A percentile compares a stretch with the other conserved stretches of the same genome.
Evolutionary conservation across 2,329 filamentous ascomycete species (phyloP).

Genomic region (Ceratocystis eucalypticola): DNA sequence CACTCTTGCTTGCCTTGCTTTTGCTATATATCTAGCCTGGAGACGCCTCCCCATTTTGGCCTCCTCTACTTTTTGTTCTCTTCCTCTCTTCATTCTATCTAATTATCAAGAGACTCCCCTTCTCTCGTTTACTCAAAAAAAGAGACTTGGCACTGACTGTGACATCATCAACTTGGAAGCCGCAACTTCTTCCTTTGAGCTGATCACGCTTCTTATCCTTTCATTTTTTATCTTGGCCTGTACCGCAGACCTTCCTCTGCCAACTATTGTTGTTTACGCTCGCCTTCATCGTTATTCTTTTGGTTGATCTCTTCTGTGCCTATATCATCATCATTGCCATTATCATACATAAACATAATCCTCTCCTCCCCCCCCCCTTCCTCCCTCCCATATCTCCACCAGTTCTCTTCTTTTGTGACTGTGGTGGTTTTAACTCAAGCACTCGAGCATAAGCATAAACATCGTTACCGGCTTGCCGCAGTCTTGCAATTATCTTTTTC

Average conservation of each 20-base stretch:
- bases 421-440: background rate
- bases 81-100: constrained; percentile 1
- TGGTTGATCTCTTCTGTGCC: background rate
- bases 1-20: background rate
- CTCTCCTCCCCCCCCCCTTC: background rate
- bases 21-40: constrained; percentile 10
- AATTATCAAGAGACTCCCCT: constrained; percentile 11
- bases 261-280: background rate
- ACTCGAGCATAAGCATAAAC: background rate
- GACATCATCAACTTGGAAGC: constrained; percentile 1
- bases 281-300: background rate
- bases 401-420: background rate
- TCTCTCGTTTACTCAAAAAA: background rate
- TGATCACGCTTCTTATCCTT: background rate
- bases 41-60: background rate
- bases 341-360: background rate
- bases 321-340: background rate
- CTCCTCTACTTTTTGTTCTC: background rate
- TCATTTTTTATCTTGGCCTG: background rate
- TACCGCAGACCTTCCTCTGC: background rate
- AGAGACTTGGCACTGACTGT: constrained; percentile 8
- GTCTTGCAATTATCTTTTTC: background rate
- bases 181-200: constrained; percentile 2
- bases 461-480: background rate
- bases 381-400: background rate